Percentiles rank a stretch among this genome's conserved stretches.
Evolutionary conservation across 139 green algal genomes (phyloP).

Genomic region (Chlorella ohadii): DNA sequence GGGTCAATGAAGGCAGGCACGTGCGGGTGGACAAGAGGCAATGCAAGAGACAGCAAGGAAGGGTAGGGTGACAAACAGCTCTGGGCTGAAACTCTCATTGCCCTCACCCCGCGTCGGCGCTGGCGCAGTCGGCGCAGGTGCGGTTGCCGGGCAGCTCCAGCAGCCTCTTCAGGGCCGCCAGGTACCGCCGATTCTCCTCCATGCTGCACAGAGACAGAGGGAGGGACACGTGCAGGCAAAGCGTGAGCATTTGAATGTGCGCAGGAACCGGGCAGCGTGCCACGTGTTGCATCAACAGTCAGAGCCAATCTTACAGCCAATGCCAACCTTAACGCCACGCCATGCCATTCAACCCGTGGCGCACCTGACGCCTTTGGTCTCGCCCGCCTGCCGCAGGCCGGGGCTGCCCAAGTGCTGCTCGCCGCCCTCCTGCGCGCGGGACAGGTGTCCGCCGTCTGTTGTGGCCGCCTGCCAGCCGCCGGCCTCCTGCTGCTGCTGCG

Average conservation of each 20-base stretch:
- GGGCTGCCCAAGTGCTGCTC: constrained; percentile 8
- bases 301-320: too few species aligned
- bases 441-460: constrained; percentile 19
- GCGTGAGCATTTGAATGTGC: too few species aligned
- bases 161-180: constrained; percentile 63
- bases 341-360: neutral
- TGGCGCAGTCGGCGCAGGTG: constrained; percentile 75
- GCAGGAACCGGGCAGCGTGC: too few species aligned
- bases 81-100: too few species aligned
- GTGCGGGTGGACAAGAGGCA: too few species aligned
- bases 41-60: too few species aligned
- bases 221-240: neutral
- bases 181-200: constrained; percentile 75
- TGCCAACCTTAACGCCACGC: too few species aligned
- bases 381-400: constrained; percentile 57
- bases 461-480: constrained; percentile 35
- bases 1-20: too few species aligned
- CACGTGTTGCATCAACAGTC: too few species aligned
- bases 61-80: too few species aligned
- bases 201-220: constrained; percentile 36
- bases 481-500: neutral
- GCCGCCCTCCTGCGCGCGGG: neutral
- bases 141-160: constrained; percentile 57
- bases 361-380: constrained; percentile 71
- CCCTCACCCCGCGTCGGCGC: constrained; percentile 23